These are phyloP conservation scores for Apophysomyces ossiformis DNA, from an alignment of 371 early-diverging fungal species.

Conservation along the genomic window DNA sequence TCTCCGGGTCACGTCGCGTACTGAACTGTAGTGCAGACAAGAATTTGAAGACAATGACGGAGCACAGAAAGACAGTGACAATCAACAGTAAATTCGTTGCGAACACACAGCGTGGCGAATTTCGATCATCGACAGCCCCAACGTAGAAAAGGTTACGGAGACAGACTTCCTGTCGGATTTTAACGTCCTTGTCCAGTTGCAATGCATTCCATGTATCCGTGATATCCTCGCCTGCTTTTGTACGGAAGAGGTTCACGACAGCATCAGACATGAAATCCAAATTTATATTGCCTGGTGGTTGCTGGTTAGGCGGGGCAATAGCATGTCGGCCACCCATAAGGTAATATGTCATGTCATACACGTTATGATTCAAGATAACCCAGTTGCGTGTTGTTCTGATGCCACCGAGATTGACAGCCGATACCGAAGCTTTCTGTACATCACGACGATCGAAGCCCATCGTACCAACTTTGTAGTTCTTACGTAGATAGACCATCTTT, in stretches of 20 bases:
- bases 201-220: constrained; percentile 57
- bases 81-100: constrained; percentile 82
- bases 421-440: constrained; percentile 35
- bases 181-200: constrained; percentile 26
- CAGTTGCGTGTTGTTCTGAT: constrained; percentile 40
- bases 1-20: constrained; percentile 67
- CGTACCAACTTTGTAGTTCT: constrained; percentile 48
- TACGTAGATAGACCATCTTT: constrained; percentile 50
- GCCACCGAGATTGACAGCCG: constrained; percentile 28
- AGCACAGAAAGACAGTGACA: constrained; percentile 73
- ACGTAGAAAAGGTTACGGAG: constrained; percentile 79
- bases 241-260: constrained; percentile 63
- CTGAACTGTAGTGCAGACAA: constrained; percentile 82
- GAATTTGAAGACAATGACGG: constrained; percentile 87
- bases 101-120: constrained; percentile 76
- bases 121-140: constrained; percentile 83
- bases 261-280: constrained; percentile 47
- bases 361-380: constrained; percentile 62
- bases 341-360: constrained; percentile 66
- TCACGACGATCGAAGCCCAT: constrained; percentile 42
- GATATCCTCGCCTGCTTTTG: constrained; percentile 63
- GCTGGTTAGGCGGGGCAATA: constrained; percentile 26
- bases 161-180: constrained; percentile 53
- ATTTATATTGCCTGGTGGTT: constrained; percentile 33
- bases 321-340: constrained; percentile 37